Conservation (phyloP, 352 stramenopile genomes). For the Globisporangium heterothallicum region DNA sequence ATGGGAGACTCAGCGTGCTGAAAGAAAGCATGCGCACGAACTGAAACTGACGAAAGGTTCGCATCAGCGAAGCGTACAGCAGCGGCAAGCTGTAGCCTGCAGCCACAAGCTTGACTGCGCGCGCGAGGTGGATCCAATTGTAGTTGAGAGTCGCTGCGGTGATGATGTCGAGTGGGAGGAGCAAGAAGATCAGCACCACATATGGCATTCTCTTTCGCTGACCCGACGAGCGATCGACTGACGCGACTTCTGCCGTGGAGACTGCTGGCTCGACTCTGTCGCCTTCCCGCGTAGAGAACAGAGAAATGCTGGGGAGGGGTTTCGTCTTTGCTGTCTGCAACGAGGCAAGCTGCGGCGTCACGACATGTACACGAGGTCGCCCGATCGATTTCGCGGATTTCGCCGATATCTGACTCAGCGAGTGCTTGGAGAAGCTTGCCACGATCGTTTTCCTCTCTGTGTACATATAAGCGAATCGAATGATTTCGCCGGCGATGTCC, state of each 20-base stretch:
- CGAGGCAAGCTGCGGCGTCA: conserved; percentile 4
- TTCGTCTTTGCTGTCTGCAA: not conserved
- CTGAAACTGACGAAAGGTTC: conserved; percentile 4
- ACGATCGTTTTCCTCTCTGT: conserved; percentile 7
- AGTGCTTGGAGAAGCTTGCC: not conserved
- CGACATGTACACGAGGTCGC: not conserved
- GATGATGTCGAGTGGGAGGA: conserved; percentile 10
- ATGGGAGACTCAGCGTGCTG: conserved; percentile 9
- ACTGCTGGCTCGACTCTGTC: not conserved
- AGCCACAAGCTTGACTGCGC: conserved; percentile 8
- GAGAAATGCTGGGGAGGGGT: conserved; percentile 2
- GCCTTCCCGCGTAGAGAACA: conserved; percentile 9
- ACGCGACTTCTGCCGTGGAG: conserved; percentile 3
- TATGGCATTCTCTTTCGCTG: not conserved
- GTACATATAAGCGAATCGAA: conserved; percentile 15
- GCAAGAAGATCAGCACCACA: conserved; percentile 6
- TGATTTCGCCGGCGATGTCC: conserved; percentile 22
- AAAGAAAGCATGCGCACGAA: conserved; percentile 16
- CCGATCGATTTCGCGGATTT: conserved; percentile 1
- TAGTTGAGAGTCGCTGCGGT: conserved; percentile 3
- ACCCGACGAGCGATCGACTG: not conserved
- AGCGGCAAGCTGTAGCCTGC: conserved; percentile 1
- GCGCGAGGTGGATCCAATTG: conserved; percentile 19
- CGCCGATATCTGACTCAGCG: not conserved
- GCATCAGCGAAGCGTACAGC: conserved; percentile 9